phyloP scores from a whole-genome alignment of 164 flowering plant species.

The Magnolia changhungtana region DNA sequence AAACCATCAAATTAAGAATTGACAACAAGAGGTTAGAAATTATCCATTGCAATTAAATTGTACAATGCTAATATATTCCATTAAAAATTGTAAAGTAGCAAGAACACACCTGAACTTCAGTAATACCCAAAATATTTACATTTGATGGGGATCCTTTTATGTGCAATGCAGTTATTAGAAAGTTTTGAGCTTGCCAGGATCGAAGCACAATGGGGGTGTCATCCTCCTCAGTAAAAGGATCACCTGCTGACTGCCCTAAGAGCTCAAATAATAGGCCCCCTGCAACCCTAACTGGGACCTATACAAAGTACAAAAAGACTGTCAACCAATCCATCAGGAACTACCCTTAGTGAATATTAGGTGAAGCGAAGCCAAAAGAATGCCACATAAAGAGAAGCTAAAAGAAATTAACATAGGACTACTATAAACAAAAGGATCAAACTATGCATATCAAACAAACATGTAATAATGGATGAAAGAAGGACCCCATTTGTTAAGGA shows the following conservation, averaged over 20 bases:
- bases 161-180: slow-evolving; percentile 74
- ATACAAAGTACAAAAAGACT: slow-evolving; percentile 8
- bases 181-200: slow-evolving; percentile 93
- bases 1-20: slow-evolving; percentile 9
- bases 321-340: not conserved
- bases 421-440: not conserved
- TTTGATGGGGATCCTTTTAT: slow-evolving; percentile 62
- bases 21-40: not conserved
- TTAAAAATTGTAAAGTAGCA: not conserved
- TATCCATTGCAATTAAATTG: not conserved
- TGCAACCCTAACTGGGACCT: slow-evolving; percentile 96
- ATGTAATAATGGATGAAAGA: not conserved
- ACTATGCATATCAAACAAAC: not conserved
- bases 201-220: slow-evolving; percentile 84
- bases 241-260: slow-evolving; percentile 88
- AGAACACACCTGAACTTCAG: slow-evolving; percentile 81
- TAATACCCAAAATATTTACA: slow-evolving; percentile 74
- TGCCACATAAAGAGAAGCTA: not conserved
- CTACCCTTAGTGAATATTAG: not conserved
- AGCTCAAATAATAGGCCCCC: slow-evolving; percentile 93
- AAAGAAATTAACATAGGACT: not conserved
- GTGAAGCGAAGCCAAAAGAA: not conserved
- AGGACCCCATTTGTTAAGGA: not conserved
- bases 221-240: slow-evolving; percentile 75
- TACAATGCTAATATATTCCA: not conserved